Evolutionary conservation across 768 basidiomycete genomes (phyloP).

Genomic region (Tylopilus intermedius): DNA sequence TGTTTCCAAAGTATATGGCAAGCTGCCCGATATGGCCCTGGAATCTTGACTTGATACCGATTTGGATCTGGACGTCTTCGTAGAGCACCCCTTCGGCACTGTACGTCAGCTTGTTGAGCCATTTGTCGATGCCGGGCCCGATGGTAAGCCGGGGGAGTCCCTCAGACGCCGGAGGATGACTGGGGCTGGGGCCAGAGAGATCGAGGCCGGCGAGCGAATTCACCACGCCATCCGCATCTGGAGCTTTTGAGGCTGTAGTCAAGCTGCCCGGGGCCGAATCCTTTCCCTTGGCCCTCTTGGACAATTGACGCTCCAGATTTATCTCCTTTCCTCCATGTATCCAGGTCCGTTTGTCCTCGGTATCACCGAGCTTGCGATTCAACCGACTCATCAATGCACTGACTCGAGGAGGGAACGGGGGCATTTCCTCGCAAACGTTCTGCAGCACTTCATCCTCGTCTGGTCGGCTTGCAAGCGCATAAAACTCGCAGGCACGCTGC

Average conservation of each 20-base stretch:
- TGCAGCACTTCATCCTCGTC: slow-evolving; percentile 92
- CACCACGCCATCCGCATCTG: slow-evolving; percentile 53
- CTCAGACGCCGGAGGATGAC: slow-evolving; percentile 15
- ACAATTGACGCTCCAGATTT: slow-evolving; percentile 70
- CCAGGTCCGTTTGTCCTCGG: slow-evolving; percentile 96
- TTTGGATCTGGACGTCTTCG: slow-evolving; percentile 92
- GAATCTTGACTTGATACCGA: slow-evolving; percentile 94
- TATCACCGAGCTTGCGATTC: slow-evolving; percentile 85
- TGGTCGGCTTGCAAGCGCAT: slow-evolving; percentile 74
- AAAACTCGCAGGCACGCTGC: slow-evolving; percentile 97
- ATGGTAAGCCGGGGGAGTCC: slow-evolving; percentile 50
- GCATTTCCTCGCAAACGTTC: slow-evolving; percentile 98
- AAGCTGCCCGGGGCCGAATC: slow-evolving; percentile 34
- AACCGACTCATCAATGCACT: slow-evolving; percentile 84
- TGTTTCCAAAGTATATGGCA: slow-evolving; percentile 95
- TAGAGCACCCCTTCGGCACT: slow-evolving; percentile 84
- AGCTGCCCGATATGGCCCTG: slow-evolving; percentile 92
- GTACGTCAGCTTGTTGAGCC: slow-evolving; percentile 83
- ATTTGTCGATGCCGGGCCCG: slow-evolving; percentile 76
- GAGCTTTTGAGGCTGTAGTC: slow-evolving; percentile 32
- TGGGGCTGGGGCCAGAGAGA: slow-evolving; percentile 38
- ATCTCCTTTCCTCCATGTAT: slow-evolving; percentile 91
- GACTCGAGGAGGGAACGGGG: slow-evolving; percentile 93
- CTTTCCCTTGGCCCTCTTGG: slow-evolving; percentile 38
- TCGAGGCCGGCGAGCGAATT: slow-evolving; percentile 82